These are phyloP conservation scores for Kuraishia hungarica DNA, from an alignment of 805 yeast genomes.

Conservation along the genomic window DNA sequence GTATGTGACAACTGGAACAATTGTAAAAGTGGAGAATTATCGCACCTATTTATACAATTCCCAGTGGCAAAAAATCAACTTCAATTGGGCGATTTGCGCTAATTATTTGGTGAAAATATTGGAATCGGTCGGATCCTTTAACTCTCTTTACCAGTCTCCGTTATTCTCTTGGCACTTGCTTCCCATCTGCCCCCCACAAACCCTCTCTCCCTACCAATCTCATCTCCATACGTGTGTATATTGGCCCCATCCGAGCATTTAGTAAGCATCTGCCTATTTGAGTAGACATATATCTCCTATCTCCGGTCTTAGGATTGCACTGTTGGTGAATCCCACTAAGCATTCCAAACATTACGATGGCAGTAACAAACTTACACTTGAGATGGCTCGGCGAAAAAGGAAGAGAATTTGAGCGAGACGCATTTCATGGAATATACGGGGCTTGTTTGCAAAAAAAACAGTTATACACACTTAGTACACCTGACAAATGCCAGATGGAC, in stretches of 20 bases:
- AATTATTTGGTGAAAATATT: too few species aligned
- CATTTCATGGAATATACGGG: too few species aligned
- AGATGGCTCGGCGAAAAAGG: background rate
- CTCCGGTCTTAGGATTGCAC: background rate
- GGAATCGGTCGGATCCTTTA: too few species aligned
- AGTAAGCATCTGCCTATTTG: background rate
- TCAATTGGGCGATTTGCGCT: too few species aligned
- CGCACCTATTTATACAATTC: background rate
- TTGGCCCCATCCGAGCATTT: background rate
- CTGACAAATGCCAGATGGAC: too few species aligned
- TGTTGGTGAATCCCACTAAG: background rate
- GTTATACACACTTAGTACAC: background rate
- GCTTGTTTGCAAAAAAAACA: background rate
- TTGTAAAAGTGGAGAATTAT: background rate
- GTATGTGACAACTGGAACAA: background rate
- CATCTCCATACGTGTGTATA: background rate
- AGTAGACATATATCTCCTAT: background rate
- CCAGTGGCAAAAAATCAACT: background rate
- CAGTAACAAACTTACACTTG: background rate
- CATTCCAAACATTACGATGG: background rate
- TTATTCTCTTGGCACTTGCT: too few species aligned
- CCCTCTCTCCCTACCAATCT: background rate
- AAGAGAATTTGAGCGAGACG: too few species aligned
- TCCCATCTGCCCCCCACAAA: too few species aligned
- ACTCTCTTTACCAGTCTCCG: too few species aligned